Conservation (phyloP, 192 early-diverging fungal genomes). For the Umbelopsis ramanniana region DNA sequence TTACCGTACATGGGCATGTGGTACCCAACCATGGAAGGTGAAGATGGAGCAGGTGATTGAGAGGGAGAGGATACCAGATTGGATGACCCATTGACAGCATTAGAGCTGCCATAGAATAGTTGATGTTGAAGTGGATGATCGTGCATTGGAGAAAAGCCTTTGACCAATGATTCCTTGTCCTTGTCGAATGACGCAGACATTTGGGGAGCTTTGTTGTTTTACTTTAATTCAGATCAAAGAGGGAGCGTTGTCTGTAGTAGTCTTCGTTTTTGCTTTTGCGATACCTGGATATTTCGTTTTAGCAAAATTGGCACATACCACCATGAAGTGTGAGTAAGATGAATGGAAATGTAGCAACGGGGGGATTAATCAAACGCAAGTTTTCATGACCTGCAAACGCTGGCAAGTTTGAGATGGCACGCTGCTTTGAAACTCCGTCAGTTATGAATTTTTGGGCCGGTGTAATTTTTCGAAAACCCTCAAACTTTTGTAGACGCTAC, state of each 20-base stretch:
- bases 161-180: slow-evolving; percentile 27
- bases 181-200: slow-evolving; percentile 30
- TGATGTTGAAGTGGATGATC: slow-evolving; percentile 26
- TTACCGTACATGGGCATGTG: slow-evolving; percentile 42
- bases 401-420: background rate
- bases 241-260: background rate
- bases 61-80: slow-evolving; percentile 23
- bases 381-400: slow-evolving; percentile 7
- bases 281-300: slow-evolving; percentile 8
- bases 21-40: slow-evolving; percentile 24
- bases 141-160: slow-evolving; percentile 27
- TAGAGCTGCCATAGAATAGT: slow-evolving; percentile 16
- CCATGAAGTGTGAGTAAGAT: slow-evolving; percentile 13
- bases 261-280: slow-evolving; percentile 19
- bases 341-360: background rate
- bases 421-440: too few species aligned
- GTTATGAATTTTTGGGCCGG: too few species aligned
- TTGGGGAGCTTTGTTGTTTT: background rate
- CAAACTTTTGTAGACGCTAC: too few species aligned
- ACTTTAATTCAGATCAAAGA: slow-evolving; percentile 2
- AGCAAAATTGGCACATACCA: slow-evolving; percentile 12
- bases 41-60: slow-evolving; percentile 31
- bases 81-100: slow-evolving; percentile 16
- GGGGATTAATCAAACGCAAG: background rate
- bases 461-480: too few species aligned